phyloP scores from a whole-genome alignment of 345 rosid genomes.

The Rhizophora apiculata region DNA sequence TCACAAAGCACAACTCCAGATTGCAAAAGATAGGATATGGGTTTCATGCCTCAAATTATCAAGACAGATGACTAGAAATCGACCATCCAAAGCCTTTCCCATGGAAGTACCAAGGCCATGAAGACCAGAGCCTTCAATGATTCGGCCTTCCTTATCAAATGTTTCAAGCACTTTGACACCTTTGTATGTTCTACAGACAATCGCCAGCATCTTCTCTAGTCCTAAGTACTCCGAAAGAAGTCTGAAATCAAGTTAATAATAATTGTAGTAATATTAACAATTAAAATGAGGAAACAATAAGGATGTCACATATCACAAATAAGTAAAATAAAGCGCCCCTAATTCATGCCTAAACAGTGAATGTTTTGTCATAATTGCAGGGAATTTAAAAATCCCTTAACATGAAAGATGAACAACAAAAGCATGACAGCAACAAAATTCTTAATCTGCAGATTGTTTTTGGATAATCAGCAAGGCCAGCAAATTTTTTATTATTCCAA shows the following conservation, averaged over 20 bases:
- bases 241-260: conserved; percentile 28
- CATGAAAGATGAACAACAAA: too few species aligned
- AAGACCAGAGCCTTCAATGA: conserved; percentile 57
- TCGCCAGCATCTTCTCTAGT: conserved; percentile 66
- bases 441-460: background rate
- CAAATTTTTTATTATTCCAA: background rate
- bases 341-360: too few species aligned
- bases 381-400: too few species aligned
- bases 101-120: conserved; percentile 76
- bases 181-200: conserved; percentile 65
- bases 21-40: conserved; percentile 6
- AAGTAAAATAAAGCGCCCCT: too few species aligned
- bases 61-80: conserved; percentile 68
- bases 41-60: conserved; percentile 66
- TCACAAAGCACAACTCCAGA: conserved; percentile 9
- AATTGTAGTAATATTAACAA: too few species aligned
- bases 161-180: conserved; percentile 56
- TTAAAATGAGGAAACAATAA: too few species aligned
- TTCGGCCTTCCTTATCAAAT: conserved; percentile 49
- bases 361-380: too few species aligned
- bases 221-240: conserved; percentile 79
- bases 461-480: background rate
- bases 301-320: background rate
- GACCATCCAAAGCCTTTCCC: conserved; percentile 61
- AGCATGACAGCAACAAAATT: background rate